Evolutionary conservation across 768 basidiomycete genomes (phyloP).

Genomic region (Hericium erinaceus): DNA sequence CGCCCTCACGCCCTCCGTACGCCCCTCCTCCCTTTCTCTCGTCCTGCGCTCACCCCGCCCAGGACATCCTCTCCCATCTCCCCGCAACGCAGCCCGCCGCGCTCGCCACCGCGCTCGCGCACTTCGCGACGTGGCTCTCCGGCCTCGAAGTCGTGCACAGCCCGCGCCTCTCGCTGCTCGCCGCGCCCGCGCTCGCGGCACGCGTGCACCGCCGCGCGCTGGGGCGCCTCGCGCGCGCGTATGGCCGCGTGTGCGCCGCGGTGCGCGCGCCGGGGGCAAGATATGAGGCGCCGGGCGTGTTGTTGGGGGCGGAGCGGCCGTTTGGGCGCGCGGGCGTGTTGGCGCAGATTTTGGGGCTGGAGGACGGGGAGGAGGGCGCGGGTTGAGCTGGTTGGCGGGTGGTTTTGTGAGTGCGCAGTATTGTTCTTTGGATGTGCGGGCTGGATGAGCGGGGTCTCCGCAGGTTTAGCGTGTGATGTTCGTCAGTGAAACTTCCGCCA

Average conservation of each 20-base stretch:
- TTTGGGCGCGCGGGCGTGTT: constrained; percentile 71
- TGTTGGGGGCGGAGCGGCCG: constrained; percentile 74
- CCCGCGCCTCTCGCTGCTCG: constrained; percentile 67
- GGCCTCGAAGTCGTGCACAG: constrained; percentile 73
- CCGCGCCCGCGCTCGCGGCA: constrained; percentile 52
- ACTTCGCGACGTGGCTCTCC: constrained; percentile 82
- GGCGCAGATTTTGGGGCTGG: constrained; percentile 71
- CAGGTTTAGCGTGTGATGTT: no score
- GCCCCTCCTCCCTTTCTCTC: not conserved
- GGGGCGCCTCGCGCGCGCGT: constrained; percentile 55
- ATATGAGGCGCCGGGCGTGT: constrained; percentile 87
- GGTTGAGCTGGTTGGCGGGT: not conserved
- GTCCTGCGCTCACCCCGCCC: not conserved
- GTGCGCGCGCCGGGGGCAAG: constrained; percentile 66
- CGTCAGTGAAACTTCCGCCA: no score
- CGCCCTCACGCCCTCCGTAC: constrained; percentile 32
- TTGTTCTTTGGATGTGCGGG: no score
- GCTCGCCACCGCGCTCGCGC: constrained; percentile 51
- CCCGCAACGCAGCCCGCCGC: constrained; percentile 55
- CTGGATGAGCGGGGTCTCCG: no score
- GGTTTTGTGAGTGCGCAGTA: no score
- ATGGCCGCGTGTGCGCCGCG: constrained; percentile 64
- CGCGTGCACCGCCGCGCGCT: constrained; percentile 74
- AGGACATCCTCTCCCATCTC: constrained; percentile 72
- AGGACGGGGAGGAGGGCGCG: constrained; percentile 27